Evolutionary conservation across 805 yeast species (phyloP).

Genomic region (Cyberlindnera nakhonratchasimensis): DNA sequence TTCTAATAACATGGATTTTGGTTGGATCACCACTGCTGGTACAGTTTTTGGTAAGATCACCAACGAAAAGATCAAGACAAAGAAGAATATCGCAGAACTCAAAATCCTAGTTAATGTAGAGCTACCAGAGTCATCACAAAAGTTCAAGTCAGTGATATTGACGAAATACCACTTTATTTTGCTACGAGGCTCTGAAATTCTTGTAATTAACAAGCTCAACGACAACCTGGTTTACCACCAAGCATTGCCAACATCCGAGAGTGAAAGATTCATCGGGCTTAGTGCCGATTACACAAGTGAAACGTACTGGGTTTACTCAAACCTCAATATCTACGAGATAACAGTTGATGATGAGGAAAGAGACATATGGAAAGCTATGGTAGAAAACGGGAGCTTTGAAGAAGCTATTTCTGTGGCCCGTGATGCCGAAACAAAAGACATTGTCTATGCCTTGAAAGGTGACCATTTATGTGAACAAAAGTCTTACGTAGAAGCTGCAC

Average conservation of each 20-base stretch:
- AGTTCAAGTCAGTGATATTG: conserved; percentile 40
- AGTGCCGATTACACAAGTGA: conserved; percentile 44
- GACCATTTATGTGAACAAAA: conserved; percentile 37
- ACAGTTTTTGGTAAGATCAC: conserved; percentile 39
- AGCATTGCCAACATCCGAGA: conserved; percentile 33
- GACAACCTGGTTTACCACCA: conserved; percentile 44
- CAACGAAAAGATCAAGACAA: conserved; percentile 19
- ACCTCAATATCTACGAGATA: conserved; percentile 62
- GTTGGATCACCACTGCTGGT: conserved; percentile 48
- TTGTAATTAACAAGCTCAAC: conserved; percentile 50
- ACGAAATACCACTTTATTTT: conserved; percentile 54
- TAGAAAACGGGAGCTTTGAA: conserved; percentile 53
- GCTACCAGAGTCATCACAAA: conserved; percentile 33
- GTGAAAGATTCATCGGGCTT: conserved; percentile 43
- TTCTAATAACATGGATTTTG: conserved; percentile 31
- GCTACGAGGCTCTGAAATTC: conserved; percentile 39
- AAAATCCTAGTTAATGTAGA: conserved; percentile 40
- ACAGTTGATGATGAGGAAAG: conserved; percentile 63
- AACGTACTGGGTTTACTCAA: conserved; percentile 78
- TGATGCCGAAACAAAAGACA: conserved; percentile 41
- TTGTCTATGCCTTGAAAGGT: conserved; percentile 54
- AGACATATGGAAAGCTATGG: conserved; percentile 68
- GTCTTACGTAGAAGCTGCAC: conserved; percentile 43
- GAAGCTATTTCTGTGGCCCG: conserved; percentile 51
- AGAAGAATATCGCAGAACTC: conserved; percentile 30